Evolutionary conservation across 148 eudicot genomes (phyloP).

Genomic region (Polygonum aviculare): DNA sequence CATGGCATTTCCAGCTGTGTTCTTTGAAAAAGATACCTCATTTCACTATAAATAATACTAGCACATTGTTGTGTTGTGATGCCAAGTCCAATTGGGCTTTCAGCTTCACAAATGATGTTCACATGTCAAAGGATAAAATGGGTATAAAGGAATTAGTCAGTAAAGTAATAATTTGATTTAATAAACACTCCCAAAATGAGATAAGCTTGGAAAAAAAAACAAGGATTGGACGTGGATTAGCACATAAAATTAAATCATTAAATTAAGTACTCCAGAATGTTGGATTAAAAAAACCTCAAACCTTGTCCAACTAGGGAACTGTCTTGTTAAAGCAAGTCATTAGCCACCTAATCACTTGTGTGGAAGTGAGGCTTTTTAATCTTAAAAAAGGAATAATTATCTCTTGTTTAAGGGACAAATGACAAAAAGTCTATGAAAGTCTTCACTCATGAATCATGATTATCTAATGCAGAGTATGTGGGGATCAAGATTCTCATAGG

Average conservation of each 20-base stretch:
- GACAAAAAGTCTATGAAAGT: background rate
- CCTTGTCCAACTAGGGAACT: background rate
- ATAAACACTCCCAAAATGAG: background rate
- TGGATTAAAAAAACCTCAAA: background rate
- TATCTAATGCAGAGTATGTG: conserved; percentile 6
- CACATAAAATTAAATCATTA: background rate
- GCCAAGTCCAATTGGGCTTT: background rate
- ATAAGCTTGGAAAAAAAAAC: background rate
- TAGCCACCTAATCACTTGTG: conserved; percentile 1
- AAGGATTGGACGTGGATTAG: background rate
- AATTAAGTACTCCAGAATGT: background rate
- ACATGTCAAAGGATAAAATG: background rate
- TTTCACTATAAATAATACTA: background rate
- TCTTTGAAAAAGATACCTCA: conserved; percentile 1
- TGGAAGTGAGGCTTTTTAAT: background rate
- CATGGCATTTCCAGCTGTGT: background rate
- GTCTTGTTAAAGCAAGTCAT: conserved; percentile 1
- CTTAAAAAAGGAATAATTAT: background rate
- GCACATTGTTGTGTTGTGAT: background rate
- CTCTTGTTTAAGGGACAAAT: background rate
- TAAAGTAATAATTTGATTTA: background rate
- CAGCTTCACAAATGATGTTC: background rate
- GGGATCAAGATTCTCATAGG: conserved; percentile 8
- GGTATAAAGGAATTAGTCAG: background rate
- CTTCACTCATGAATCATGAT: conserved; percentile 2